Conservation (phyloP, 768 basidiomycete species). For the Neoboletus brunneissimus region DNA sequence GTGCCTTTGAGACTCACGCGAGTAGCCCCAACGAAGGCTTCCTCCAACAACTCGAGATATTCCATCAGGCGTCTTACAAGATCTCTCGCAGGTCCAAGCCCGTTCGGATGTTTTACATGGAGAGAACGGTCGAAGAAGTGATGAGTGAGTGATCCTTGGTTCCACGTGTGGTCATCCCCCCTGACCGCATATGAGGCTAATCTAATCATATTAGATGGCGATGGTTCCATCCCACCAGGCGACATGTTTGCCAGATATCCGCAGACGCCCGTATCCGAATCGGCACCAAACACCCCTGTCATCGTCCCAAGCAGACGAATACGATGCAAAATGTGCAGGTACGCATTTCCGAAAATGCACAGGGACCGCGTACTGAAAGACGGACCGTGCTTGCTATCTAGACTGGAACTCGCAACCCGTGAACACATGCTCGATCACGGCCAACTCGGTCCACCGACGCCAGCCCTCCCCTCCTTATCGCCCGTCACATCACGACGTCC, state of each 20-base stretch:
- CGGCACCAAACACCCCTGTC: constrained; percentile 57
- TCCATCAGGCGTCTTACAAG: constrained; percentile 67
- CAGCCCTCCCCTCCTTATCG: constrained; percentile 42
- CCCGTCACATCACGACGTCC: constrained; percentile 48
- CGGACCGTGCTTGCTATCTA: background rate
- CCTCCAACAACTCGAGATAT: constrained; percentile 74
- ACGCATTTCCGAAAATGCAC: background rate
- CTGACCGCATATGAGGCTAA: background rate
- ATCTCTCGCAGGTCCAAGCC: constrained; percentile 65
- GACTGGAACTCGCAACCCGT: constrained; percentile 82
- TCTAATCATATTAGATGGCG: constrained; percentile 54
- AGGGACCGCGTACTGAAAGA: background rate
- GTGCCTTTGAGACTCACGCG: background rate
- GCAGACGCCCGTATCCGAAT: constrained; percentile 54
- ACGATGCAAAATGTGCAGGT: constrained; percentile 92
- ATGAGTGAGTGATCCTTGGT: constrained; percentile 57
- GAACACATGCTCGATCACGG: constrained; percentile 94
- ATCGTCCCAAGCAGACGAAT: constrained; percentile 60
- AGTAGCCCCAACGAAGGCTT: constrained; percentile 85
- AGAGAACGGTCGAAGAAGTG: constrained; percentile 67
- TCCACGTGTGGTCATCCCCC: background rate
- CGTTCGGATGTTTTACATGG: constrained; percentile 81
- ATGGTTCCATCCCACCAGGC: constrained; percentile 59
- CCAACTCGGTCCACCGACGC: constrained; percentile 68
- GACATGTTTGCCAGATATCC: constrained; percentile 80